Percentiles rank a stretch among this genome's conserved stretches.
These are phyloP conservation scores for Cercis canadensis DNA, from an alignment of 306 rosid genomes.

Conservation along the genomic window DNA sequence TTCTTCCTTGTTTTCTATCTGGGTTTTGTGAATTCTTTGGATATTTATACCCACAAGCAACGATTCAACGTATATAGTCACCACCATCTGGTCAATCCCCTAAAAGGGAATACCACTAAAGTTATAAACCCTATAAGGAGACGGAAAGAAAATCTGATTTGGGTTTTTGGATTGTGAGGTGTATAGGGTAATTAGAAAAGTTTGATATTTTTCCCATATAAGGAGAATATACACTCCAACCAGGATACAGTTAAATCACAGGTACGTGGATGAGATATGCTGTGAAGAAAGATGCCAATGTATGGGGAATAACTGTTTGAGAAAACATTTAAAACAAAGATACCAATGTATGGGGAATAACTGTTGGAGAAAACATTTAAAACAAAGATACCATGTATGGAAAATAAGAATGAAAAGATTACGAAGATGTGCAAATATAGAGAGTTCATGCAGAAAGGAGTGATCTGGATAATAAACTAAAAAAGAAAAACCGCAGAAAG, in stretches of 20 bases:
- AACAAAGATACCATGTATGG: too few relatives aligned
- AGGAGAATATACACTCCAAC: too few relatives aligned
- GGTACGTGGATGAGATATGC: neutral
- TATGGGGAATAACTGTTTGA: neutral
- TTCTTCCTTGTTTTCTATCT: neutral
- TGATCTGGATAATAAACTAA: too few relatives aligned
- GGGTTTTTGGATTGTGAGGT: neutral
- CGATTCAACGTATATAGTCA: neutral
- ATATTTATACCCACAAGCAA: neutral
- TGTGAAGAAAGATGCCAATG: too few relatives aligned
- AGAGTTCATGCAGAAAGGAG: too few relatives aligned
- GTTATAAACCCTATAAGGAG: neutral
- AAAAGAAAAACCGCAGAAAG: too few relatives aligned
- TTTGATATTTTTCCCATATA: too few relatives aligned
- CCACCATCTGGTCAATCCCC: neutral
- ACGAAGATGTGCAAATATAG: too few relatives aligned
- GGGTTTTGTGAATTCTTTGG: too few relatives aligned
- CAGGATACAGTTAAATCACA: conserved; percentile 20
- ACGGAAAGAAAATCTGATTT: neutral
- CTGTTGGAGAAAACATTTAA: neutral
- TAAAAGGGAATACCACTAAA: neutral
- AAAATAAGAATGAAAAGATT: too few relatives aligned
- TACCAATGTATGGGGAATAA: neutral
- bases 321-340: too few relatives aligned
- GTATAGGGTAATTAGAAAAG: too few relatives aligned